Evolutionary conservation across 345 rosid genomes (phyloP), one percentile per base, ranked within the genome.

Genomic region (Luvunga scandens): DNA sequence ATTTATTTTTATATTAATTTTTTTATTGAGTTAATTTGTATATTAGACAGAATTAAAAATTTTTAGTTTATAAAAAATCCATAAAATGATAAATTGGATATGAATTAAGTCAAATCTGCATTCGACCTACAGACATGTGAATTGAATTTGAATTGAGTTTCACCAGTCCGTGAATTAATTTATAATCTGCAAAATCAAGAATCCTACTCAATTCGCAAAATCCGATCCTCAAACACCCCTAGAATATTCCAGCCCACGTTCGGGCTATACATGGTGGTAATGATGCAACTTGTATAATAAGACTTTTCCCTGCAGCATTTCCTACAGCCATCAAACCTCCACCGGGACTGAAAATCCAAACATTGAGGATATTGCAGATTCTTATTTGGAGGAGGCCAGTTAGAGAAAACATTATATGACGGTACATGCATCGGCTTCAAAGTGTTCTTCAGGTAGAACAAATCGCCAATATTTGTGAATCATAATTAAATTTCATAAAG

Each of bases 241-340:
- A n/a, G 39, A 5, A 57, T 59, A 33, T 45, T 57, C 48, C 69
- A 28, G 25, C 62, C 9, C 50, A 59, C 9, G 59, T 45, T 30
- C 18, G 45, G 12, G 27, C 84, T 84, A 94, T 25, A 97, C 99
- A 71, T 88, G 86, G 56, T 88, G 74, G 78, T 93, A 89, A 82
- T 91, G 94, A 77, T 91, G 97, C 85, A 95, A 81, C 91, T 92
- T 95, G 82, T 89, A 95, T 22, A 95, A 69, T 80, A 95, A 70
- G 61, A 93, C 97, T 83, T 94, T 91, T 34, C 98, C 98, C 96
- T 4, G 92, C 90, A 25, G 96, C 92, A 84, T 91, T 93, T 60
- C 94, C 99, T 68, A 93, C 86, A 8, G 93, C 99, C 94, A 92
- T 87, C 85, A 93, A 95, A 25, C 99, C 98, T 80, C 98, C 89